Conservation (phyloP, 768 basidiomycete genomes). For the Lyophyllum decastes region DNA sequence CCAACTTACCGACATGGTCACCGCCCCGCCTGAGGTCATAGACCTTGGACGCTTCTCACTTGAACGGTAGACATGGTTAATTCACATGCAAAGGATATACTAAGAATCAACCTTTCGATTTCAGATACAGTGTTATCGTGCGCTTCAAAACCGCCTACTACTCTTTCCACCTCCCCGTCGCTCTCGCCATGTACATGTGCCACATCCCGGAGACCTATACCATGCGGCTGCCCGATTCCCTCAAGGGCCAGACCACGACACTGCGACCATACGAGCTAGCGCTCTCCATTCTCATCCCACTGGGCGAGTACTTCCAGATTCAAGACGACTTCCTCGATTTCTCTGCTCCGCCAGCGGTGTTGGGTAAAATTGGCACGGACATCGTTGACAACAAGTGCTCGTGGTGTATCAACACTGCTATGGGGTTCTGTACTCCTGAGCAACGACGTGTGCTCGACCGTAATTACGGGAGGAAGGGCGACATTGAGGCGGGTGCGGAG, state of each 20-base stretch:
- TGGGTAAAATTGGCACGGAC: constrained; percentile 97
- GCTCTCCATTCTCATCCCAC: constrained; percentile 77
- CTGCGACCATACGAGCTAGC: constrained; percentile 71
- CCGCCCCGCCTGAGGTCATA: constrained; percentile 85
- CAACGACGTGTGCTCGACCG: constrained; percentile 59
- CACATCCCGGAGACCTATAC: constrained; percentile 55
- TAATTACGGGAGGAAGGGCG: constrained; percentile 47
- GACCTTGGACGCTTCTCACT: constrained; percentile 88
- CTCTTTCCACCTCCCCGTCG: constrained; percentile 98
- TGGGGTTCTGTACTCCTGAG: constrained; percentile 51
- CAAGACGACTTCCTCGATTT: constrained; percentile 98
- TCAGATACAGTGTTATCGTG: constrained; percentile 87
- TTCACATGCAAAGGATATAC: not conserved
- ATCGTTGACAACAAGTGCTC: constrained; percentile 99
- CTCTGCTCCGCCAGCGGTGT: constrained; percentile 84
- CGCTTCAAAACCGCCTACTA: constrained; percentile 98
- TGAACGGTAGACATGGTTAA: constrained; percentile 56
- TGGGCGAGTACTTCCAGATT: constrained; percentile 98
- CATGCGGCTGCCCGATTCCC: constrained; percentile 17
- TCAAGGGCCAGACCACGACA: constrained; percentile 13
- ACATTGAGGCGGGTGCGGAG: constrained; percentile 15
- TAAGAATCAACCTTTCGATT: not conserved
- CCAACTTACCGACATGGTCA: constrained; percentile 93
- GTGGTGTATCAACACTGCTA: constrained; percentile 90
- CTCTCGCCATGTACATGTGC: constrained; percentile 84